Conservation (phyloP, 2,329 filamentous ascomycete species). For the Aspergillus quadrilineatus region DNA sequence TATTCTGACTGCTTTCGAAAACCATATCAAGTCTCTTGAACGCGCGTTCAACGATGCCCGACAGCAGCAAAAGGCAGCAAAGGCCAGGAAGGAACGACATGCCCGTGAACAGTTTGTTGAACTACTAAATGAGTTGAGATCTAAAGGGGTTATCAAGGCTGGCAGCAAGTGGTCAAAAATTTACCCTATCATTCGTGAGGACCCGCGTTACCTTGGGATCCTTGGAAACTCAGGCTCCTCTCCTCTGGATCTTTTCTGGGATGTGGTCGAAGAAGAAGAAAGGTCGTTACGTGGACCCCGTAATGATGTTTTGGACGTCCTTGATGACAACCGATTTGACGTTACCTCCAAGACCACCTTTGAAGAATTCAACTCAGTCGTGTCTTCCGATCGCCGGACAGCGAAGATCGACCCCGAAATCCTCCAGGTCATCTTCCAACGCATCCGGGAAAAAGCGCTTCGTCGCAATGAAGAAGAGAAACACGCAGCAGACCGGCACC, state of each 20-base stretch:
- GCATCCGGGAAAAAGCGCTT: slow-evolving; percentile 81
- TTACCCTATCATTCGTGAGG: slow-evolving; percentile 70
- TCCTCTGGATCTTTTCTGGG: slow-evolving; percentile 93
- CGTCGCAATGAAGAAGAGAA: slow-evolving; percentile 83
- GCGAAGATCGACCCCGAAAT: slow-evolving; percentile 80
- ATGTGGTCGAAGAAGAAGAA: slow-evolving; percentile 91
- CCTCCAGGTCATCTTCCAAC: slow-evolving; percentile 78
- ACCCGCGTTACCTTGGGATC: slow-evolving; percentile 80
- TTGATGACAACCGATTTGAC: slow-evolving; percentile 74
- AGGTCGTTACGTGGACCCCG: slow-evolving; percentile 75
- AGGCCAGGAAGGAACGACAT: slow-evolving; percentile 78
- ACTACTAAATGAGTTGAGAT: slow-evolving; percentile 71
- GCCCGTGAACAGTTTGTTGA: slow-evolving; percentile 77
- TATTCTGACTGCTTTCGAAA: slow-evolving; percentile 88
- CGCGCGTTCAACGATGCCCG: slow-evolving; percentile 86
- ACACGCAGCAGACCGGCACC: slow-evolving; percentile 75
- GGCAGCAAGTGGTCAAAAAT: slow-evolving; percentile 88
- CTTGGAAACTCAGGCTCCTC: slow-evolving; percentile 80
- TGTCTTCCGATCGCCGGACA: slow-evolving; percentile 84
- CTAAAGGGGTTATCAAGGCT: slow-evolving; percentile 79
- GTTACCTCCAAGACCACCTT: slow-evolving; percentile 81
- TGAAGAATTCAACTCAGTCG: slow-evolving; percentile 79
- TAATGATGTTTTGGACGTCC: slow-evolving; percentile 81
- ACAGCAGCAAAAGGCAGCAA: slow-evolving; percentile 81
- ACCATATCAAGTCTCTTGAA: slow-evolving; percentile 90